Conservation (phyloP, 768 basidiomycete species). For the Gloeostereum incarnatum region DNA sequence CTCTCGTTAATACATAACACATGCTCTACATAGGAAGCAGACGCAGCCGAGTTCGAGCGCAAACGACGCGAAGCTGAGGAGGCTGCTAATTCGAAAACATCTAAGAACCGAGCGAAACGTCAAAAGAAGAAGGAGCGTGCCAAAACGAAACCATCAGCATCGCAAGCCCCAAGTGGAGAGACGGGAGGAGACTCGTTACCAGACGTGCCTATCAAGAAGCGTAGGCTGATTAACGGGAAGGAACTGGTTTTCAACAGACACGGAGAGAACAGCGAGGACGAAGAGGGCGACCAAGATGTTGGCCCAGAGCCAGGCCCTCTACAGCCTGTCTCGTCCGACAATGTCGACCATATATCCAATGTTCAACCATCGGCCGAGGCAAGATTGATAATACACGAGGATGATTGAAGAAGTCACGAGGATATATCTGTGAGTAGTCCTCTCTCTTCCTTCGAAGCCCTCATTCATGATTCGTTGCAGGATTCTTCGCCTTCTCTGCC, state of each 20-base stretch:
- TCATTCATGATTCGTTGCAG: neutral
- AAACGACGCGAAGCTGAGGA: slow-evolving; percentile 67
- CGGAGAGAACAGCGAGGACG: slow-evolving; percentile 1
- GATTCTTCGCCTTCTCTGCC: neutral
- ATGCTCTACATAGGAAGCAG: slow-evolving; percentile 45
- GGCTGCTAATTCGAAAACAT: slow-evolving; percentile 76
- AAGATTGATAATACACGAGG: slow-evolving; percentile 6
- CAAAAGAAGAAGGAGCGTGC: slow-evolving; percentile 83
- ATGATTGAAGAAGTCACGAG: slow-evolving; percentile 1
- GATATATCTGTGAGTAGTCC: neutral
- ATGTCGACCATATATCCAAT: neutral
- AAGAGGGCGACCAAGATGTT: slow-evolving; percentile 2
- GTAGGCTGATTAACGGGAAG: slow-evolving; percentile 71
- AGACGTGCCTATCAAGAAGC: slow-evolving; percentile 75
- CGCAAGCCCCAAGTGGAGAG: slow-evolving; percentile 14
- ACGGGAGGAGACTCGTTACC: slow-evolving; percentile 23
- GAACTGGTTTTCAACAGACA: slow-evolving; percentile 30
- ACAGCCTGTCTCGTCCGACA: neutral
- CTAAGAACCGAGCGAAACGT: slow-evolving; percentile 90
- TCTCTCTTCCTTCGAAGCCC: neutral
- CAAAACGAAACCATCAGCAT: slow-evolving; percentile 30
- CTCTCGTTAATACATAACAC: neutral
- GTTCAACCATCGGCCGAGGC: neutral
- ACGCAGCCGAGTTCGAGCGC: slow-evolving; percentile 63
- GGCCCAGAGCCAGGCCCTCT: neutral